Conservation (phyloP, 2,329 filamentous ascomycete species). For the Xylaria hypoxylon region DNA sequence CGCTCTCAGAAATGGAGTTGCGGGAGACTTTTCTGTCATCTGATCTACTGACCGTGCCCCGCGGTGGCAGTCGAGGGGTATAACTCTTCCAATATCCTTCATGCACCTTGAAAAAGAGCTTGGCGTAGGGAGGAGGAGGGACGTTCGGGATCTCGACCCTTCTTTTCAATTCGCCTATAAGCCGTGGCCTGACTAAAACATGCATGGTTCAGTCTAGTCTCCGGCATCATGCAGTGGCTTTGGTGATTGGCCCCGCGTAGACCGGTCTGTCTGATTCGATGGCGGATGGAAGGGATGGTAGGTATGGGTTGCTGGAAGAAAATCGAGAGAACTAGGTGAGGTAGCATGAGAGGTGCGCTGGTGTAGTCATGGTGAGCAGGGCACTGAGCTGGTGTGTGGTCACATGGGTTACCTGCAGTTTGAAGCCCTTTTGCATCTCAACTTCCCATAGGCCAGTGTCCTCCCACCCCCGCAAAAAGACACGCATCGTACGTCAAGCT, state of each 20-base stretch:
- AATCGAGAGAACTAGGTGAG: conserved; percentile 26
- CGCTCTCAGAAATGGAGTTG: not conserved
- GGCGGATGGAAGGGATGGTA: conserved; percentile 22
- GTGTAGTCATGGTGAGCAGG: conserved; percentile 38
- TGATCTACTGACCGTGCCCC: conserved; percentile 12
- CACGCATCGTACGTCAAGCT: conserved; percentile 34
- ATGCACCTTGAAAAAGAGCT: conserved; percentile 32
- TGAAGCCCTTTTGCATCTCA: conserved; percentile 24
- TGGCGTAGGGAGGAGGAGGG: conserved; percentile 28
- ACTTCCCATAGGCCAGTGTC: conserved; percentile 18
- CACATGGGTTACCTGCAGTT: conserved; percentile 40
- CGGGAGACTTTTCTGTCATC: conserved; percentile 3
- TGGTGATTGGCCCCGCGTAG: conserved; percentile 24
- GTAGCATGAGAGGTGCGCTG: conserved; percentile 38
- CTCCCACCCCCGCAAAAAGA: conserved; percentile 33
- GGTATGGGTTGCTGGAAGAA: conserved; percentile 4
- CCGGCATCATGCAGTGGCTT: conserved; percentile 36
- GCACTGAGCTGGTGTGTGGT: conserved; percentile 32
- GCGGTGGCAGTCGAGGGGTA: conserved; percentile 28
- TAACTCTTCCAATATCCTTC: conserved; percentile 23
- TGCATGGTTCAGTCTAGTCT: conserved; percentile 36
- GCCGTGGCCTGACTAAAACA: conserved; percentile 32
- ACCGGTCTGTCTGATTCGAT: conserved; percentile 39
- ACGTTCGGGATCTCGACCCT: conserved; percentile 30
- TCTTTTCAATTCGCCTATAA: conserved; percentile 29